These are phyloP conservation scores for Bonia amplexicaulis DNA, from an alignment of 176 grass and related monocot species.

Conservation along the genomic window DNA sequence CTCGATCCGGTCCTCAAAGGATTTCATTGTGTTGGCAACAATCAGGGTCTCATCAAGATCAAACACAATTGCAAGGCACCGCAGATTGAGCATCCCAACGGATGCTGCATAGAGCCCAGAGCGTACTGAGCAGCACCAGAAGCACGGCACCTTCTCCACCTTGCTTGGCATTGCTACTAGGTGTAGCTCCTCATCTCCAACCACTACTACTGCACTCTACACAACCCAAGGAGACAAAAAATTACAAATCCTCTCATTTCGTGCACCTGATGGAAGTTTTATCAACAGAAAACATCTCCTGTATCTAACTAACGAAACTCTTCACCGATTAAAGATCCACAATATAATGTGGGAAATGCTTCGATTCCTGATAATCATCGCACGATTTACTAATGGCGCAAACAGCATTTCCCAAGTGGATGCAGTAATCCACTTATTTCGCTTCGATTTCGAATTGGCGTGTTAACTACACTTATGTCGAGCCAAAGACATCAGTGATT, in stretches of 20 bases:
- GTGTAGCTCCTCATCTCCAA: constrained; percentile 86
- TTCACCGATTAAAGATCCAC: neutral
- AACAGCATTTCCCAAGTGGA: neutral
- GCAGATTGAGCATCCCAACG: constrained; percentile 77
- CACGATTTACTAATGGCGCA: neutral
- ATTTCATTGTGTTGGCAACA: constrained; percentile 96
- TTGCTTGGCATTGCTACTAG: constrained; percentile 91
- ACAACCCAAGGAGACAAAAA: constrained; percentile 8
- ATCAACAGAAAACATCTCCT: neutral
- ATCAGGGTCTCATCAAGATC: constrained; percentile 97
- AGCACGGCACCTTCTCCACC: constrained; percentile 66
- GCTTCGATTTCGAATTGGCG: constrained; percentile 19
- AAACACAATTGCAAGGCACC: constrained; percentile 90
- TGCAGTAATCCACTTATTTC: neutral
- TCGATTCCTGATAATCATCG: neutral
- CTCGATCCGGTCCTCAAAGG: constrained; percentile 77
- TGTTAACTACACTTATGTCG: neutral
- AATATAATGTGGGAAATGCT: neutral
- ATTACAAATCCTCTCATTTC: neutral
- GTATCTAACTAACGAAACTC: neutral
- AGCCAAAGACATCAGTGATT: neutral
- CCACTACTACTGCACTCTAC: constrained; percentile 75
- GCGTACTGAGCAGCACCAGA: constrained; percentile 90
- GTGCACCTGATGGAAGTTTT: neutral
- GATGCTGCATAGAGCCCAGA: constrained; percentile 63